Evolutionary conservation across 768 basidiomycete genomes (phyloP).

Genomic region (Fomitopsis pulvina): DNA sequence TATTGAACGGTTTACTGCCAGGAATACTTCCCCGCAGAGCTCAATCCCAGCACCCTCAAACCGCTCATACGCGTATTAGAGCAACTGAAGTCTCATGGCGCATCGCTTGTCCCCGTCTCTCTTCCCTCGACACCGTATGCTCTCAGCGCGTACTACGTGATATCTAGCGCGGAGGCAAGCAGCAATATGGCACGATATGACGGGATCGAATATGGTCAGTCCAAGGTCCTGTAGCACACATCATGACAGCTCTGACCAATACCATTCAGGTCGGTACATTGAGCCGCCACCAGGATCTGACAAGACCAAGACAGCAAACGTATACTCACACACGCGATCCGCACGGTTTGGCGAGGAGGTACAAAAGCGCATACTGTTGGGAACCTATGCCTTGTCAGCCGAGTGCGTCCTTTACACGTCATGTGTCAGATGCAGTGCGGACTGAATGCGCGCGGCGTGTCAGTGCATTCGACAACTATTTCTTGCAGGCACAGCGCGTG

Average conservation of each 20-base stretch:
- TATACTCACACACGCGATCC: constrained; percentile 64
- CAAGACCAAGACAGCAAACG: constrained; percentile 40
- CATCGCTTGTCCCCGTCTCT: constrained; percentile 63
- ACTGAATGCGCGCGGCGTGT: background rate
- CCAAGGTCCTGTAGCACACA: background rate
- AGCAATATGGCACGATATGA: constrained; percentile 90
- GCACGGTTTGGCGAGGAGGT: constrained; percentile 80
- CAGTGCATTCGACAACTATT: constrained; percentile 98
- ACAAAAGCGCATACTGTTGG: constrained; percentile 78
- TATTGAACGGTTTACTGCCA: constrained; percentile 10
- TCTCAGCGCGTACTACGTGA: constrained; percentile 92
- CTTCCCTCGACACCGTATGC: constrained; percentile 66
- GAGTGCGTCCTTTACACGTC: constrained; percentile 49
- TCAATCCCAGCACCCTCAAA: constrained; percentile 38
- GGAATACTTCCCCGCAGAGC: constrained; percentile 79
- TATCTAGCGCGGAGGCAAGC: constrained; percentile 89
- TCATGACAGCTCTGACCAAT: background rate
- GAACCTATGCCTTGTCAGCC: constrained; percentile 87
- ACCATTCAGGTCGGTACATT: constrained; percentile 41
- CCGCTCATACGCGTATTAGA: constrained; percentile 41
- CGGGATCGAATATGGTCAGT: constrained; percentile 74
- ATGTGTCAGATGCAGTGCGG: background rate
- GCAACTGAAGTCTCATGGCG: constrained; percentile 46
- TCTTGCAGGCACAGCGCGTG: constrained; percentile 84
- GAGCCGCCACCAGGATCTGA: constrained; percentile 36